A percentile compares a stretch with the other conserved stretches of the same genome.
Conservation (phyloP, 208 protist genomes). For the Leishmania lainsoni region DNA sequence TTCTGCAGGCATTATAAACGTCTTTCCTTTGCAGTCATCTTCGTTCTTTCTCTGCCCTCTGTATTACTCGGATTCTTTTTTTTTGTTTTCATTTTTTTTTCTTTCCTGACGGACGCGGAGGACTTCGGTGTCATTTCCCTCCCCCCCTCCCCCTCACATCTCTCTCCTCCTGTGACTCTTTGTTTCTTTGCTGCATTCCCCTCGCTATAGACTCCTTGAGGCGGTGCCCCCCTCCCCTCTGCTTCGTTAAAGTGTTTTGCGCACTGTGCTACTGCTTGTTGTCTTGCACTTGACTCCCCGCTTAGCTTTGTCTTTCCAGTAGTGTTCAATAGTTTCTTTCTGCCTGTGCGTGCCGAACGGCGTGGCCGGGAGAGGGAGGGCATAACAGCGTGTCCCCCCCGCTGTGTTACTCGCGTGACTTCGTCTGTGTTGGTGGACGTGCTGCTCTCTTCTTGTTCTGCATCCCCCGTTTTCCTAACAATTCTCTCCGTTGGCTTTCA, state of each 20-base stretch:
- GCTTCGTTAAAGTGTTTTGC: background rate
- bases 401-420: background rate
- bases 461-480: background rate
- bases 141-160: background rate
- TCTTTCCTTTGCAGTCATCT: background rate
- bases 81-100: background rate
- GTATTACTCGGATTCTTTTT: background rate
- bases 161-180: background rate
- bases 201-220: background rate
- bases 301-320: background rate
- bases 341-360: background rate
- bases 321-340: background rate
- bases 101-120: background rate
- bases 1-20: background rate
- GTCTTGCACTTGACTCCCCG: background rate
- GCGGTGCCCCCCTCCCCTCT: background rate
- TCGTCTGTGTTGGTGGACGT: background rate
- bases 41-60: background rate
- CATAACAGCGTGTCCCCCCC: background rate
- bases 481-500: background rate
- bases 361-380: background rate
- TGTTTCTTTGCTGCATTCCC: background rate
- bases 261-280: background rate
- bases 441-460: background rate
- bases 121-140: background rate